Base-by-base conservation (phyloP, 139 green algal genomes). In the Mesostigma viride region DNA sequence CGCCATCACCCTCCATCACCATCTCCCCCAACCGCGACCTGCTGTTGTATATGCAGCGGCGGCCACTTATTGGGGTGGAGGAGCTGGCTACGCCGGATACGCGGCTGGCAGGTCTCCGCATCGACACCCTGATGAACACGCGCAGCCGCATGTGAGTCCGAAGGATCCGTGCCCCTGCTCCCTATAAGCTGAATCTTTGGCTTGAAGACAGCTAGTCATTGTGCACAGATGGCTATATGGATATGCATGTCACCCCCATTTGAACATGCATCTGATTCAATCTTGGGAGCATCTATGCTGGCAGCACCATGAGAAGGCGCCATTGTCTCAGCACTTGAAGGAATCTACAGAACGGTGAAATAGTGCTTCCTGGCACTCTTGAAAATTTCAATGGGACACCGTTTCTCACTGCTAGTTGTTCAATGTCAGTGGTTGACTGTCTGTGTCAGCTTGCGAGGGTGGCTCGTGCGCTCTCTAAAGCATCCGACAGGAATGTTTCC, bases 51-150 rank as follows among this genome's bases (percentile, higher is more conserved):
- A 64, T 95, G 33, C 68, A 75, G 28, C 72, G 86, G 3, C 81
- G 88, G 1, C 65, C 83, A 1, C 75, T 92, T 40, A 88, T 92
- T 2, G 87, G 91, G 31, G 86, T 99, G 45, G 76, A 71, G 27
- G 91, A 99, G 58, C 84, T 99, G 60, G 81, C 87, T 0, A 69
- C 87, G 6, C 84, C 88, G 3, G 94, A 99, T 76, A 79, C 96
- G 17, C 96, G 96, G 76, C 84, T 99, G 36, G 92, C 82, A 82
- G 90, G 91, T 22, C 35, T 98, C 30, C 81, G 90, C 33, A 82
- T 98, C 34, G 92, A 98, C 69, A 79, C 87, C 0, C 82, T 89
- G 8, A 70, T 84, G 27, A 89, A 86, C 64, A 81, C 80, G 0
- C 71, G 84, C 28, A 86, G 70, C 62, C 83, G 91, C 35, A 94